These are phyloP conservation scores for sweet orange (Citrus sinensis) DNA, from an alignment of 345 rosid species.

Conservation along the genomic window DNA sequence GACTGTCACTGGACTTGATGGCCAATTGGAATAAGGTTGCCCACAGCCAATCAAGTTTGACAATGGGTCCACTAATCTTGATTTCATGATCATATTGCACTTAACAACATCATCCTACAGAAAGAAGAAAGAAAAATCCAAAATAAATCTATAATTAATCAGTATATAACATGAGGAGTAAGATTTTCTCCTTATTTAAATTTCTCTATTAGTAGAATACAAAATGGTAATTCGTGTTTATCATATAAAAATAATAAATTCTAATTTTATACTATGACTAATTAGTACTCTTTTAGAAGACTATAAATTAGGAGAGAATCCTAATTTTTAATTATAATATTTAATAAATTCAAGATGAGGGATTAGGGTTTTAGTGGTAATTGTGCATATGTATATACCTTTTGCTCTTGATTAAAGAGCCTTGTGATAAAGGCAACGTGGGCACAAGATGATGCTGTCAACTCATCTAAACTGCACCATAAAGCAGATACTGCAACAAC, in stretches of 20 bases:
- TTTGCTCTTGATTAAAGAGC: conserved; percentile 24
- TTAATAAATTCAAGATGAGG: background rate
- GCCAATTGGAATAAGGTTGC: conserved; percentile 17
- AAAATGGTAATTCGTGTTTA: too few relatives aligned
- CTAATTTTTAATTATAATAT: too few relatives aligned
- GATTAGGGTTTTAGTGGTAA: background rate
- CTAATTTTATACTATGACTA: too few relatives aligned
- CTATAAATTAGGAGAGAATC: too few relatives aligned
- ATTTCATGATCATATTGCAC: conserved; percentile 41
- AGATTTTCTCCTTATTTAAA: accelerated
- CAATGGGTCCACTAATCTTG: conserved; percentile 5
- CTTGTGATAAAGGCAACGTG: conserved; percentile 20
- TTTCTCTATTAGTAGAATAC: too few relatives aligned
- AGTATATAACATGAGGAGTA: background rate
- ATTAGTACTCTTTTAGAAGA: too few relatives aligned
- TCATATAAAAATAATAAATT: too few relatives aligned
- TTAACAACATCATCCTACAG: conserved; percentile 30
- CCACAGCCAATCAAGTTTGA: background rate
- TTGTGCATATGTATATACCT: conserved; percentile 18
- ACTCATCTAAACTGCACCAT: conserved; percentile 36
- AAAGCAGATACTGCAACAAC: conserved; percentile 47
- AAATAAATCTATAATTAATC: background rate
- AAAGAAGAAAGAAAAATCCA: background rate
- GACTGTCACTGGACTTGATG: conserved; percentile 62
- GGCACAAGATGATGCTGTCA: conserved; percentile 15